A percentile compares a stretch with the other conserved stretches of the same genome.
These are phyloP conservation scores for Peronosclerospora sorghi DNA, from an alignment of 352 stramenopile species.

Conservation along the genomic window DNA sequence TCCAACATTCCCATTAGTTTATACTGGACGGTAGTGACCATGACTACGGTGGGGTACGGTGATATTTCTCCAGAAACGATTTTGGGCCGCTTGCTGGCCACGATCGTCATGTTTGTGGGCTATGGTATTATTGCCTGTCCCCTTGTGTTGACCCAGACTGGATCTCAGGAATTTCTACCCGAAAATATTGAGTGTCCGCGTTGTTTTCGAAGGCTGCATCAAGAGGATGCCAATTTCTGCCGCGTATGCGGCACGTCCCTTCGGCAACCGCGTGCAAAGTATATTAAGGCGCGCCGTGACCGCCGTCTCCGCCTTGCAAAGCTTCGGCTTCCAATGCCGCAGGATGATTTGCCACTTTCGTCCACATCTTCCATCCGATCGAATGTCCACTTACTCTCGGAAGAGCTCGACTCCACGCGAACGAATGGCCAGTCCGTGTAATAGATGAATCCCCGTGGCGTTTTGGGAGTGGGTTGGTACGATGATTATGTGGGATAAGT, in stretches of 20 bases:
- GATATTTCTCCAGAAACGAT: constrained; percentile 79
- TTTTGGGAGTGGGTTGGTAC: constrained; percentile 1
- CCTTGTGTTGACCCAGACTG: constrained; percentile 59
- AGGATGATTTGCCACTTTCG: constrained; percentile 27
- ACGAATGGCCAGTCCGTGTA: constrained; percentile 6
- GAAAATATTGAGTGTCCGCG: constrained; percentile 62
- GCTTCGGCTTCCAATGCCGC: constrained; percentile 28
- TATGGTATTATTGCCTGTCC: constrained; percentile 82
- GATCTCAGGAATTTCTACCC: constrained; percentile 34
- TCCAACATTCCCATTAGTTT: constrained; percentile 83
- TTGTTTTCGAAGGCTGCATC: constrained; percentile 64
- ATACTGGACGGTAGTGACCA: constrained; percentile 83
- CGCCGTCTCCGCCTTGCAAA: constrained; percentile 45
- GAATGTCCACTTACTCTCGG: constrained; percentile 31
- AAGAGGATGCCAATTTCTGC: constrained; percentile 76
- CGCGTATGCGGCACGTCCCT: constrained; percentile 56
- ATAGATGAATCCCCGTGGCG: constrained; percentile 1
- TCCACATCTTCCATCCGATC: constrained; percentile 56
- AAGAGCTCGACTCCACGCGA: constrained; percentile 15
- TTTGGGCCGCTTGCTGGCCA: constrained; percentile 66
- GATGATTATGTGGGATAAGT: constrained; percentile 4
- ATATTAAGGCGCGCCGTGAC: constrained; percentile 45
- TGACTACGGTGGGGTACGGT: constrained; percentile 81
- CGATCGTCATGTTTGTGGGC: constrained; percentile 77
- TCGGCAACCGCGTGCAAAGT: constrained; percentile 42